Evolutionary conservation across 2,329 filamentous ascomycete genomes (phyloP).

Genomic region (Aureobasidium sp.): DNA sequence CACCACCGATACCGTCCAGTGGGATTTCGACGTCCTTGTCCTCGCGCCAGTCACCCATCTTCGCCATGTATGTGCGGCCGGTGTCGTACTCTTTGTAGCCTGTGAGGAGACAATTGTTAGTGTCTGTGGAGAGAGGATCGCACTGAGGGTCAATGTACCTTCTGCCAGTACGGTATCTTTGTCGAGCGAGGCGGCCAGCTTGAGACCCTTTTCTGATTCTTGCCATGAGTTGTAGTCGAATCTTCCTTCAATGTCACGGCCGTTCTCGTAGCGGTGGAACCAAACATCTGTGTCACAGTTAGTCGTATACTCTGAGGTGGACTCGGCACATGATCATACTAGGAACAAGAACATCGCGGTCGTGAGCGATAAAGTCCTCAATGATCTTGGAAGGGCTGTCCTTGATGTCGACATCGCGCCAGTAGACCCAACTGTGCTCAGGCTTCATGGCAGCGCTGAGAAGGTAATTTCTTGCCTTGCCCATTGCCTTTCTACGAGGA

Average conservation of each 20-base stretch:
- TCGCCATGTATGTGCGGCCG: conserved; percentile 80
- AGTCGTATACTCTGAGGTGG: background rate
- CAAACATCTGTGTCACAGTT: conserved; percentile 63
- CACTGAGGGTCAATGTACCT: conserved; percentile 45
- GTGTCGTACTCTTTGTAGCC: conserved; percentile 93
- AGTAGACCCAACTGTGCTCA: conserved; percentile 97
- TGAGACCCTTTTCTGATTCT: conserved; percentile 78
- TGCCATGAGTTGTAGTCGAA: conserved; percentile 99
- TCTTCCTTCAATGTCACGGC: conserved; percentile 83
- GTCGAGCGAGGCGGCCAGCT: conserved; percentile 63
- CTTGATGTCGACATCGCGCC: conserved; percentile 93
- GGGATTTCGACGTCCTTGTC: conserved; percentile 89
- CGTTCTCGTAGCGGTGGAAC: conserved; percentile 81
- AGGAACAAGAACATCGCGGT: conserved; percentile 86
- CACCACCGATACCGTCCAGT: conserved; percentile 91
- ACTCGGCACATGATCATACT: conserved; percentile 54
- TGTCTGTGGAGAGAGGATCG: background rate
- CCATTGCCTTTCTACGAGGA: conserved; percentile 84
- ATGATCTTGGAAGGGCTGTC: conserved; percentile 82
- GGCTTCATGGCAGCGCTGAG: conserved; percentile 77
- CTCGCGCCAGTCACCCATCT: conserved; percentile 83
- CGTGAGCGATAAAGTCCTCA: conserved; percentile 91
- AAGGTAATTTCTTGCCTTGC: conserved; percentile 83
- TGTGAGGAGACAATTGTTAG: conserved; percentile 28
- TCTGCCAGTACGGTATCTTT: conserved; percentile 83